Evolutionary conservation across 1,284 basidiomycete species (phyloP).

Genomic region (Papiliotrema nemorosa): DNA sequence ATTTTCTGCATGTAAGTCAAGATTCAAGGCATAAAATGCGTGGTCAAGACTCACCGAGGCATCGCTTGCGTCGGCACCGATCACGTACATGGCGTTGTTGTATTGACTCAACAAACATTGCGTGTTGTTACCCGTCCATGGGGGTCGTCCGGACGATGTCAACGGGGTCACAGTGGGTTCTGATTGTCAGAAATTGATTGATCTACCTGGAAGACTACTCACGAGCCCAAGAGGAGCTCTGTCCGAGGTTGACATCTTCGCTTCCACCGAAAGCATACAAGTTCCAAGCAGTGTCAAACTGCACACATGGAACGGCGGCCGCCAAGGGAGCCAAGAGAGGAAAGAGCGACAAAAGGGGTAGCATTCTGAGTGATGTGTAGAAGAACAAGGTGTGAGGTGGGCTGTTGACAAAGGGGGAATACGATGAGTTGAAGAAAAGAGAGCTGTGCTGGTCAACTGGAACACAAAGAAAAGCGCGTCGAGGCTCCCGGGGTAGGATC

Average conservation of each 20-base stretch:
- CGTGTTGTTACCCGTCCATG: constrained; percentile 46
- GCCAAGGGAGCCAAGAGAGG: constrained; percentile 13
- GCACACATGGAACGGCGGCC: constrained; percentile 42
- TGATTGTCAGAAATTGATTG: constrained; percentile 15
- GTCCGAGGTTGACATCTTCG: constrained; percentile 46
- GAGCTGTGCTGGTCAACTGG: no score
- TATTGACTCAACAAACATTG: constrained; percentile 49
- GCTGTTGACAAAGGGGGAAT: no score
- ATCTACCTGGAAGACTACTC: no score
- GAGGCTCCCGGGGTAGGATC: no score
- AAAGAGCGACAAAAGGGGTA: constrained; percentile 5
- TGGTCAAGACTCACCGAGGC: constrained; percentile 50
- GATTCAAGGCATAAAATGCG: neutral
- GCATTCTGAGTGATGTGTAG: neutral
- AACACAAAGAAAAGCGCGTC: no score
- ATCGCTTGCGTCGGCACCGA: constrained; percentile 67
- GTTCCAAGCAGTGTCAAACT: constrained; percentile 45
- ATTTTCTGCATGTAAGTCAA: constrained; percentile 25
- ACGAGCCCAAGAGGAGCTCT: constrained; percentile 40
- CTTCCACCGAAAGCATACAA: constrained; percentile 49
- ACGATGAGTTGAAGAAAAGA: no score
- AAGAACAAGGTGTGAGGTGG: neutral
- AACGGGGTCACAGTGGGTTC: constrained; percentile 34
- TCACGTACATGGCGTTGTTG: constrained; percentile 64
- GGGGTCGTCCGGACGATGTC: constrained; percentile 38